Evolutionary conservation across 176 grass and related monocot species (phyloP), one percentile per base, ranked within the genome.

Genomic region (Avena eriantha): DNA sequence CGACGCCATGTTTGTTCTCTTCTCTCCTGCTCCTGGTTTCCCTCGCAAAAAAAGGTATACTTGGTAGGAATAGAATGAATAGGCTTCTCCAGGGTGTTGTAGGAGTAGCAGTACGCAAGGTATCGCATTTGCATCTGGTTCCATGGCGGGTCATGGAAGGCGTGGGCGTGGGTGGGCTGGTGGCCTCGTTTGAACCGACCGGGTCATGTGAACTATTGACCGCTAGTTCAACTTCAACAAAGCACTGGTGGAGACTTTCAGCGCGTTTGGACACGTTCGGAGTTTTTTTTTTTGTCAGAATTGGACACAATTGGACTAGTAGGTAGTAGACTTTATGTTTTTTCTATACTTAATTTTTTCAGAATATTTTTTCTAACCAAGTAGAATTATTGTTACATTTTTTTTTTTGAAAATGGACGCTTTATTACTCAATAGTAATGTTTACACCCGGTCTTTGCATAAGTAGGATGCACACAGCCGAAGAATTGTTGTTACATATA

Each of bases 1-100:
- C n/a, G 84, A 83, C 46, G 80, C 89, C 84, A 90, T 90, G 65
- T 49, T 18, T 45, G 17, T 49, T 19, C 66, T 69, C 17, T 57
- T 23, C 63, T 76, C 65, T 5, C 15, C 3, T n/a, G 22, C 58
- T 33, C 16, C 50, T 77, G 45, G 15, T 46, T 86, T 77, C 61
- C 71, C 71, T 8, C 6, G 6, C 6, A 41, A 7, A 41, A 39
- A 7, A 41, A 76, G 85, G 49, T 48, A 48, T 47, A 2, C 45
- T 18, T 5, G 36, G n/a, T 46, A 24, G 56, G n/a, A 77, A 22
- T 16, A 24, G 8, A n/a, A 63, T 26, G 6, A 46, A 50, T 35
- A 73, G 16, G 43, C 39, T 33, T 22, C 16, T 84, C 69, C 54
- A 84, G 3, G 82, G 39, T 75, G 69, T 48, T 4, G 67, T 4